Conservation (phyloP, 1,139 yeast genomes). For the Yamadazyma epiphylla region DNA sequence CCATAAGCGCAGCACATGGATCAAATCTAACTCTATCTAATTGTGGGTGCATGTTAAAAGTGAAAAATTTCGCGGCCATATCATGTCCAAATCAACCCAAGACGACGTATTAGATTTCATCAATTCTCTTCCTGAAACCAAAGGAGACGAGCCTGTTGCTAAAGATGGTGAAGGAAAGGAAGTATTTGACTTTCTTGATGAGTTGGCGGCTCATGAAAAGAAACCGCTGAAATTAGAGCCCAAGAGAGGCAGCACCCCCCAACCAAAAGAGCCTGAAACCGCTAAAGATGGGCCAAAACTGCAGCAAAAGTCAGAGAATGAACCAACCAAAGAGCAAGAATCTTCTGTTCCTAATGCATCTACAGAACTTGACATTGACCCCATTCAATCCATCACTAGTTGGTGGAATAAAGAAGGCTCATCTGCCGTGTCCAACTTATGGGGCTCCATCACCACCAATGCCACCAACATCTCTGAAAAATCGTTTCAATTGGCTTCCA, state of each 20-base stretch:
- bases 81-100: slow-evolving; percentile 5
- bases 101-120: slow-evolving; percentile 89
- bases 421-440: slow-evolving; percentile 62
- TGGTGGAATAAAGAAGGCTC: slow-evolving; percentile 89
- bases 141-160: slow-evolving; percentile 34
- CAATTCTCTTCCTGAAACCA: slow-evolving; percentile 78
- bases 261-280: too few species aligned
- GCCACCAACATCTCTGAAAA: slow-evolving; percentile 41
- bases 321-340: slow-evolving; percentile 1
- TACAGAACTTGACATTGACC: slow-evolving; percentile 45
- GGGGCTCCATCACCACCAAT: slow-evolving; percentile 55
- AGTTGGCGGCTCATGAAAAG: slow-evolving; percentile 53
- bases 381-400: slow-evolving; percentile 63
- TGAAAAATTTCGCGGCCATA: background rate
- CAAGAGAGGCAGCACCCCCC: slow-evolving; percentile 16
- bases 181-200: slow-evolving; percentile 82
- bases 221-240: slow-evolving; percentile 21
- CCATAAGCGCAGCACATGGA: slow-evolving; percentile 75
- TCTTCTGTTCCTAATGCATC: slow-evolving; percentile 5
- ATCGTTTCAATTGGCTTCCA: slow-evolving; percentile 41
- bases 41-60: slow-evolving; percentile 42
- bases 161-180: slow-evolving; percentile 41
- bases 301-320: slow-evolving; percentile 7
- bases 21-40: slow-evolving; percentile 43
- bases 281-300: slow-evolving; percentile 5